Percentiles rank a stretch among this genome's conserved stretches.
Conservation (phyloP, 2,329 filamentous ascomycete species). For the Penicillium sumatraense region DNA sequence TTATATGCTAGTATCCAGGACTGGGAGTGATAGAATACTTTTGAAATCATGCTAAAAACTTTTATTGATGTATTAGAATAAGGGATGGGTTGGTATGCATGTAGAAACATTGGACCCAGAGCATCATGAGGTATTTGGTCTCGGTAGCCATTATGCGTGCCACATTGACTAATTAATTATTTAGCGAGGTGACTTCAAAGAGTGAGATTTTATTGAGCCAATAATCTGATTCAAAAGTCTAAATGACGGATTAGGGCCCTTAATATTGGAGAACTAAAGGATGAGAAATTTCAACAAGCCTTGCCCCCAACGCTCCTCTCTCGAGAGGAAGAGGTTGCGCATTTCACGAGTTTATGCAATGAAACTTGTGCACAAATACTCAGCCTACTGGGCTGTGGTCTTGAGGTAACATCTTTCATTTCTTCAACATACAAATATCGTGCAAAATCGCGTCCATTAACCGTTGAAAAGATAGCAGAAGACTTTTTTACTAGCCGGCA, state of each 20-base stretch:
- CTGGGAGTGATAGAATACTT: no score
- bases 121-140: constrained; percentile 2
- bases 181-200: constrained; percentile 12
- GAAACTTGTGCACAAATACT: constrained; percentile 6
- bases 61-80: constrained; percentile 2
- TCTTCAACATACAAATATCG: no score
- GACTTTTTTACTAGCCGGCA: constrained; percentile 13
- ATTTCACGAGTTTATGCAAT: constrained; percentile 9
- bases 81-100: constrained; percentile 12
- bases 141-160: background rate
- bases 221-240: background rate
- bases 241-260: constrained; percentile 1
- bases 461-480: background rate
- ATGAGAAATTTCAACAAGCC: constrained; percentile 6
- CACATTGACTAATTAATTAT: background rate
- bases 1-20: no score
- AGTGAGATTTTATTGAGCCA: background rate
- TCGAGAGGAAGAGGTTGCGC: constrained; percentile 3
- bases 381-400: constrained; percentile 1
- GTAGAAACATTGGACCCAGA: constrained; percentile 12
- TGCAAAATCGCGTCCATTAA: no score
- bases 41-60: background rate
- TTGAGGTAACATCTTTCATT: constrained; percentile 2
- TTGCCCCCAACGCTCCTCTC: background rate
- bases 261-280: constrained; percentile 6